Base-by-base conservation (phyloP, 352 stramenopile species). In the Pythium utonaiense region DNA sequence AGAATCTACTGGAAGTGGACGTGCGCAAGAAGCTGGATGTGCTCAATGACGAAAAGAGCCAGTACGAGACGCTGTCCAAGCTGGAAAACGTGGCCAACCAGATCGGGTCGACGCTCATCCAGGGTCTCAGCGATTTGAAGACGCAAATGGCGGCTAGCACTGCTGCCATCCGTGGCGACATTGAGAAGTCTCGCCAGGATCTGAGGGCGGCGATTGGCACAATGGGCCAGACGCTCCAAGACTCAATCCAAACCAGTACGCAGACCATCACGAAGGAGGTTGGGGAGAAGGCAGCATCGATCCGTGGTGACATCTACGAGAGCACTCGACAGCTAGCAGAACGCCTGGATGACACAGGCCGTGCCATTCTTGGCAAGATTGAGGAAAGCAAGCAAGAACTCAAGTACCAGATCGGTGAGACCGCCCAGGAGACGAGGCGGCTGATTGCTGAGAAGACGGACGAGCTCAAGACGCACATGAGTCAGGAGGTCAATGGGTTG, bases 351-450 rank as follows among this genome's bases (percentile, higher is more conserved):
- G 56, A 47, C 21, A 44, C 33, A 1, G 45, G 40, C 1, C 44
- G 34, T 1, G 44, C 30, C 13, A 49, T 62, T n/a, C 27, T 41
- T 7, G 34, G 42, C 12, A 34, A n/a, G 3, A 62, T 62, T 30
- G 56, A 62, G 44, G 31, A 62, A 25, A 62, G 47, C 44, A 55
- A 55, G 22, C 44, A 62, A 27, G 45, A 62, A n/a, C 56, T 62
- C 21, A 49, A 55, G 30, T 56, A 48, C 45, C 56, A 56, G 33
- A 62, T 62, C 56, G 56, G 56, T 16, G 56, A 31, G 14, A 45
- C 55, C 25, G 56, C 45, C 16, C 41, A 53, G 17, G 6, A 24
- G n/a, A 64, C 57, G 1, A 47, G 48, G 16, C 12, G 31, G 17
- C 38, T 33, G 14, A 57, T 64, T 27, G 25, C 22, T 4, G 1